Evolutionary conservation across 2,329 filamentous ascomycete species (phyloP).

Genomic region (Penicillium sumatraense): DNA sequence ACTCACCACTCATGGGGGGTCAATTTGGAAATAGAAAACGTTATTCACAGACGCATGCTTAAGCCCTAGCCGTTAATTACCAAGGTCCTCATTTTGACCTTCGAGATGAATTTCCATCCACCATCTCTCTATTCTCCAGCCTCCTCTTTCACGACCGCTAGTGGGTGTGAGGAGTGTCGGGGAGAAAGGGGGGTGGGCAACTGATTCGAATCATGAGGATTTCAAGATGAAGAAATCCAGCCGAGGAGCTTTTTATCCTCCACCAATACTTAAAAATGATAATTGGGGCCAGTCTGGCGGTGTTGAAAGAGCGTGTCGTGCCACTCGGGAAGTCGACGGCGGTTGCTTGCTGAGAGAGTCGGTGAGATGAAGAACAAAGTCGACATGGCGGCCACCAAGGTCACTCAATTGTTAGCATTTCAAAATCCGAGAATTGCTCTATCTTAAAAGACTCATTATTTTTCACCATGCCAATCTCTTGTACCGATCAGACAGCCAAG

Average conservation of each 20-base stretch:
- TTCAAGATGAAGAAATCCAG: too few relatives aligned
- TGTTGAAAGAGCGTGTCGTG: not conserved
- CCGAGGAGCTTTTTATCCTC: not conserved
- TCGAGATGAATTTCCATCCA: not conserved
- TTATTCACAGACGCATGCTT: not conserved
- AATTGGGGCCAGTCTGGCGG: not conserved
- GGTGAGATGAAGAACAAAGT: not conserved
- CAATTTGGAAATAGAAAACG: not conserved
- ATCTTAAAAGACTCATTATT: not conserved
- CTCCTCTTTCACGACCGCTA: not conserved
- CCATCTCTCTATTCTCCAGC: not conserved
- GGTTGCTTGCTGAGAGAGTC: not conserved
- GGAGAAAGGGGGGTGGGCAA: too few relatives aligned
- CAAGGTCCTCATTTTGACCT: not conserved
- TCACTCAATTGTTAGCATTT: not conserved
- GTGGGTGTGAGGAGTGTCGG: not conserved
- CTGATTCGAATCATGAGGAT: too few relatives aligned
- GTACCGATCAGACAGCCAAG: not conserved
- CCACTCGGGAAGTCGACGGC: not conserved
- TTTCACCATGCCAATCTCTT: constrained; percentile 1
- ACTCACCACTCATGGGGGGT: not conserved
- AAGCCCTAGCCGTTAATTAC: not conserved
- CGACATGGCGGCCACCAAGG: not conserved
- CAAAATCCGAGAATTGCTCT: not conserved
- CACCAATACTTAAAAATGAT: not conserved